phyloP scores from a whole-genome alignment of 495 filamentous ascomycete genomes.

The Lophium mytilinum region DNA sequence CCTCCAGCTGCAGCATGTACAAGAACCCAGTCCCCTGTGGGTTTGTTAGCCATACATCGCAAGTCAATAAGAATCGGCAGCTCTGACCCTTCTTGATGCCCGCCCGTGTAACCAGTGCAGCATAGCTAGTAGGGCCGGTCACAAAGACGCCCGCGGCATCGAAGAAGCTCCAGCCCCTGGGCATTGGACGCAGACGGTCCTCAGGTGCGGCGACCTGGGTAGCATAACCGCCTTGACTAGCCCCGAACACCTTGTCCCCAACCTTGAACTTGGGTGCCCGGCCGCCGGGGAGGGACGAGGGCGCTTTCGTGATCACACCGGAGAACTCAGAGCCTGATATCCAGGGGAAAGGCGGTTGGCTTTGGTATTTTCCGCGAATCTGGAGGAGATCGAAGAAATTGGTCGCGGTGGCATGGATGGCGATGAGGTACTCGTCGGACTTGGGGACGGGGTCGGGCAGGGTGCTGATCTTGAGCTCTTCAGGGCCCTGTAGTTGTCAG shows the following conservation, averaged over 20 bases:
- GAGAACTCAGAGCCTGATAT: constrained; percentile 80
- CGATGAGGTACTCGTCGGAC: constrained; percentile 73
- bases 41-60: neutral
- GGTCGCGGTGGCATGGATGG: constrained; percentile 77
- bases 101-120: constrained; percentile 70
- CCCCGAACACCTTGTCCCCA: constrained; percentile 81
- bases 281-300: constrained; percentile 36
- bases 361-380: constrained; percentile 70
- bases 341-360: constrained; percentile 73
- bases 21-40: constrained; percentile 66
- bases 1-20: constrained; percentile 91
- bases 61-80: neutral
- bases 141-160: constrained; percentile 87
- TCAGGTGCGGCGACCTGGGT: constrained; percentile 63
- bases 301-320: constrained; percentile 61
- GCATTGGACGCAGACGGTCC: constrained; percentile 60
- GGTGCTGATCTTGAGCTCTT: constrained; percentile 64
- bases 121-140: constrained; percentile 85
- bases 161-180: constrained; percentile 69
- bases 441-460: constrained; percentile 65
- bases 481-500: constrained; percentile 50
- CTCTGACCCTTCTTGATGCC: constrained; percentile 51
- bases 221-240: constrained; percentile 78
- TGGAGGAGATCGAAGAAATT: constrained; percentile 97
- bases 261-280: constrained; percentile 51